Evolutionary conservation across 2,329 filamentous ascomycete genomes (phyloP), one percentile per base, ranked within the genome.

Genomic region (Dothistroma septosporum): DNA sequence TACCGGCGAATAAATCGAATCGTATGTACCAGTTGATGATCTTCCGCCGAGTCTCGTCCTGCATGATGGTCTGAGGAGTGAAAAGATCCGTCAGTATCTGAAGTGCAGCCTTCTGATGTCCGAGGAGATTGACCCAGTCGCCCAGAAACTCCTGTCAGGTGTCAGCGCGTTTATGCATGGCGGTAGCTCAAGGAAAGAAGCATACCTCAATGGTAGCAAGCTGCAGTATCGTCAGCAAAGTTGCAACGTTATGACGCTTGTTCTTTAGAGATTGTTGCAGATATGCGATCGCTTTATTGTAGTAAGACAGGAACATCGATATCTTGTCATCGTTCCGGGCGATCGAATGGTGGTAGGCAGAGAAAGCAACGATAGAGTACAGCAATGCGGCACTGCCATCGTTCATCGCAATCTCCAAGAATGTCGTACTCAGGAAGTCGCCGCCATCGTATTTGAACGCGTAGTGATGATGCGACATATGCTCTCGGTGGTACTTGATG

Each of bases 61-160:
- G 80, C 78, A 88, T 86, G 48, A 90, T 85, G 0, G 86, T 88
- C 63, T 92, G 80, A 0, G 91, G 90, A 0, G 87, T 91, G 72
- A 91, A 92, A 0, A 97, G 78, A 48, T 88, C 85, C 1, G 83
- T 88, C 50, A 97, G 78, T 68, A 97, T 88, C 64, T 91, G 86
- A 70, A 89, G 85, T 0, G 94, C 94, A 11, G 93, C 94, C 72
- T 89, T 91, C 73, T 97, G 92, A 73, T 97, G 94, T 22, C 92
- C 90, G 76, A 94, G 88, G 16, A 97, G 80, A 69, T 95, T 97
- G 57, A 95, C 86, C 92, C 92, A 97, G 73, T 99, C 94, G 12
- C 94, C 94, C 50, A 97, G 82, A 69, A 92, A 95, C 76, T 97
- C 94, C 91, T 96, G 69, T 49, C 55, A 28, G 49, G 53, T 41